A percentile compares a stretch with the other conserved stretches of the same genome.
Evolutionary conservation across 2,329 filamentous ascomycete genomes (phyloP).

Genomic region (Plenodomus biglobosus): DNA sequence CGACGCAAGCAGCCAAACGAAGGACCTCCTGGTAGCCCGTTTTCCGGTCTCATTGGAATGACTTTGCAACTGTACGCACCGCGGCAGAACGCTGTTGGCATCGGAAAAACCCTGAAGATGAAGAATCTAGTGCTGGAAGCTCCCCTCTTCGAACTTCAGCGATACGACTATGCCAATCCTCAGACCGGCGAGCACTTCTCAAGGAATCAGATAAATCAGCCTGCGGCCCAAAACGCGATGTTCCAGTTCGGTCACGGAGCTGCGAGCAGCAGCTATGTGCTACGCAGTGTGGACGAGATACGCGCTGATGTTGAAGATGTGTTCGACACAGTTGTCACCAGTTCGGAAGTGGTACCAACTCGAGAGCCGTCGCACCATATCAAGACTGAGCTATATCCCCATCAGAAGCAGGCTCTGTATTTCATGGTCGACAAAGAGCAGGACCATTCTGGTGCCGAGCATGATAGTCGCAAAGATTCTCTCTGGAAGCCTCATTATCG

Average conservation of each 20-base stretch:
- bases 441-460: conserved; percentile 60
- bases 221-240: conserved; percentile 13
- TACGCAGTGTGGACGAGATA: conserved; percentile 70
- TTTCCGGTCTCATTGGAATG: conserved; percentile 50
- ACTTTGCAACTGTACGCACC: conserved; percentile 81
- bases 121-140: conserved; percentile 66
- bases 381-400: conserved; percentile 69
- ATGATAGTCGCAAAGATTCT: conserved; percentile 67
- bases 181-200: conserved; percentile 49
- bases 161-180: conserved; percentile 74
- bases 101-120: conserved; percentile 69
- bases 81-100: conserved; percentile 61
- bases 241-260: conserved; percentile 10
- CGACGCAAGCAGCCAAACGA: conserved; percentile 67
- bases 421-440: conserved; percentile 84
- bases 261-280: conserved; percentile 16
- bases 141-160: conserved; percentile 64
- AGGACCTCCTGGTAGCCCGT: conserved; percentile 21
- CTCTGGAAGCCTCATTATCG: conserved; percentile 71
- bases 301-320: conserved; percentile 80
- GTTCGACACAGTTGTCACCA: conserved; percentile 79
- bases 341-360: conserved; percentile 69
- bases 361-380: conserved; percentile 67
- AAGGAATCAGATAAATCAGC: conserved; percentile 16
- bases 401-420: conserved; percentile 86